Evolutionary conservation across 805 yeast genomes (phyloP), one percentile per base, ranked within the genome.

Genomic region (Blastobotrys chiropterorum): DNA sequence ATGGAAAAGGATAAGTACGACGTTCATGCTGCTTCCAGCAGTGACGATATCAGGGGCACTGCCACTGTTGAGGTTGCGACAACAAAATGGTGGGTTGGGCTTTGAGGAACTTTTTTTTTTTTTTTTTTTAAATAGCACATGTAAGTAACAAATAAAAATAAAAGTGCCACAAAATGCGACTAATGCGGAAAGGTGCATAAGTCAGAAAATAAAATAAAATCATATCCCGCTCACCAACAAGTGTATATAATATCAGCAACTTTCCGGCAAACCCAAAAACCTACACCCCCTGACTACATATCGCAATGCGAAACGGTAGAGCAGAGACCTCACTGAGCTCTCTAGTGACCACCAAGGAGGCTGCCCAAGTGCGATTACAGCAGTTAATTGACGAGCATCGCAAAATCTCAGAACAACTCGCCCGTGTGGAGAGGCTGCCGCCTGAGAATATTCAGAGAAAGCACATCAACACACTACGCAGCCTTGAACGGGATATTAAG

Each of bases 1-100:
- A 65, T 72, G 21, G 80, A 76, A 58, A 67, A 68, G 54, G 85
- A 80, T 47, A 67, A 65, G 3, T 81, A 80, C 65, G 64, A 68
- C 17, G 75, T 55, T 16, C 44, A 34, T 38, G 50, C 48, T 14
- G 58, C 50, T 11, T 17, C 44, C 38, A 46, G 50, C 39, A 44
- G 51, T 45, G 50, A 46, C 2, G 52, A 45, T 22, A 42, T 53
- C 30, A 44, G 21, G 13, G n/a, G 46, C 6, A 13, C 34, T 5
- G 46, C 45, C 19, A 39, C 30, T 30, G 50, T 53, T 39, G 42
- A 34, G 22, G 21, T 41, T 11, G 47, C 42, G 16, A 38, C 34
- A 38, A 53, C 53, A 6, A 7, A n/a, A 16, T 50, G 38, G 38
- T 53, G 56, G 56, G 44, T 20, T 14, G 56, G 56, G 6, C 15